phyloP scores from a whole-genome alignment of 164 flowering plant genomes.

The Platanus orientalis region DNA sequence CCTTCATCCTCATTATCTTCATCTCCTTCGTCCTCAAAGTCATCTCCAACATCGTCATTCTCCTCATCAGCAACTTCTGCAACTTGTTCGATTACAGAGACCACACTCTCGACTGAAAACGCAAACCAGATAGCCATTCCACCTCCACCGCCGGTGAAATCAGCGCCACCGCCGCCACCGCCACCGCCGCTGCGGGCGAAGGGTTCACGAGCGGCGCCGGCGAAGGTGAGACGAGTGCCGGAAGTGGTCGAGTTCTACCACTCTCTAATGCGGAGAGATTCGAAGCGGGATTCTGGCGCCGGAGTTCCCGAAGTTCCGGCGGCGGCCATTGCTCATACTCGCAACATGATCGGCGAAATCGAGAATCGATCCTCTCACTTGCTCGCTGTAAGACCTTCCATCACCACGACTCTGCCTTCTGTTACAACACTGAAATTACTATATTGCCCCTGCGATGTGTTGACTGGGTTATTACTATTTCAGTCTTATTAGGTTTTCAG shows the following conservation, averaged over 20 bases:
- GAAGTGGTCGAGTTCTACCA: constrained; percentile 96
- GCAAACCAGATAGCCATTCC: no score
- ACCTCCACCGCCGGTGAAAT: no score
- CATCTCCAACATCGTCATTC: no score
- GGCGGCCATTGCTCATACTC: constrained; percentile 48
- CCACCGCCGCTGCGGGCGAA: constrained; percentile 59
- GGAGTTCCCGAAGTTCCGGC: constrained; percentile 40
- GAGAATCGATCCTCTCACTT: constrained; percentile 89
- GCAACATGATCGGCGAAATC: constrained; percentile 98
- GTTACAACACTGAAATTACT: constrained; percentile 11
- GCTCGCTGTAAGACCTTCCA: constrained; percentile 65
- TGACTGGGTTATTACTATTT: background rate
- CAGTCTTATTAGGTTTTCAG: background rate
- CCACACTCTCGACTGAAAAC: constrained; percentile 1
- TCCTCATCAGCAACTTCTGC: no score
- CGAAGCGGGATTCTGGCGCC: constrained; percentile 52
- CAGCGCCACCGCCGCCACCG: constrained; percentile 35
- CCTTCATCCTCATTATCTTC: no score
- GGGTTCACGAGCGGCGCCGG: constrained; percentile 23
- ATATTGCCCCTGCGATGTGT: constrained; percentile 20
- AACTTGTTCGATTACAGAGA: no score
- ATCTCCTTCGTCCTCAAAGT: no score
- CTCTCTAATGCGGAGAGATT: constrained; percentile 83
- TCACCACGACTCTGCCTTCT: background rate
- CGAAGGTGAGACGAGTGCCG: constrained; percentile 81